Evolutionary conservation across 2,329 filamentous ascomycete genomes (phyloP), one percentile per base, ranked within the genome.

Genomic region (Cordyceps cateniannulata): DNA sequence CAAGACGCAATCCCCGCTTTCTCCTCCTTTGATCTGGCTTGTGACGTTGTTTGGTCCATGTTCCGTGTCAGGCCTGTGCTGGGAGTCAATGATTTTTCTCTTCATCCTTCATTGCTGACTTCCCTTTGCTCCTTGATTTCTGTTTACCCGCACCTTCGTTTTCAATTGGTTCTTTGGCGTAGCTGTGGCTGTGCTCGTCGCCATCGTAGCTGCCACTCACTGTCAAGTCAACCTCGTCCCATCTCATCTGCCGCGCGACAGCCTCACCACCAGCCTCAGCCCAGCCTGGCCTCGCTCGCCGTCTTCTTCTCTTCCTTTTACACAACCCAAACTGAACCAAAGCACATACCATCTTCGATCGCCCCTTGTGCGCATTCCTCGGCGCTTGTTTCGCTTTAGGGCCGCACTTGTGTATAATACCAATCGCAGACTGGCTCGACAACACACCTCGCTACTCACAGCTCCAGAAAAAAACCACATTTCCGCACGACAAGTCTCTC

Each of bases 21-120:
- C 55, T 58, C 55, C 55, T 58, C 55, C 53, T 56, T 56, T 58
- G 55, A 40, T 58, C 55, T 58, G 55, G 54, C n/a, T 29, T 49
- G 55, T 58, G 55, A 58, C 55, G 55, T 58, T 58, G 27, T 49
- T 40, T 58, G 54, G 44, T 35, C 47, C 53, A 45, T 47, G 25
- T 48, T 40, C 32, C 12, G 29, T 56, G 40, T 27, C 42, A 45
- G 45, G 29, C 42, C 27, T 22, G 54, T 24, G 14, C n/a, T 35
- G 32, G 29, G 9, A n/a, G 38, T n/a, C 38, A 6, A 7, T 42
- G 14, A 50, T 50, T 45, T 32, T 42, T 40, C 22, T 40, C 38
- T 38, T 40, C 22, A 14, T 40, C 38, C 24, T 56, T 35, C 44
- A 12, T 47, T 42, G 12, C 12, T 49, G 16, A 9, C 18, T 9